Evolutionary conservation across 2,329 filamentous ascomycete genomes (phyloP), one percentile per base, ranked within the genome.

Genomic region (Colletotrichum eleusines): DNA sequence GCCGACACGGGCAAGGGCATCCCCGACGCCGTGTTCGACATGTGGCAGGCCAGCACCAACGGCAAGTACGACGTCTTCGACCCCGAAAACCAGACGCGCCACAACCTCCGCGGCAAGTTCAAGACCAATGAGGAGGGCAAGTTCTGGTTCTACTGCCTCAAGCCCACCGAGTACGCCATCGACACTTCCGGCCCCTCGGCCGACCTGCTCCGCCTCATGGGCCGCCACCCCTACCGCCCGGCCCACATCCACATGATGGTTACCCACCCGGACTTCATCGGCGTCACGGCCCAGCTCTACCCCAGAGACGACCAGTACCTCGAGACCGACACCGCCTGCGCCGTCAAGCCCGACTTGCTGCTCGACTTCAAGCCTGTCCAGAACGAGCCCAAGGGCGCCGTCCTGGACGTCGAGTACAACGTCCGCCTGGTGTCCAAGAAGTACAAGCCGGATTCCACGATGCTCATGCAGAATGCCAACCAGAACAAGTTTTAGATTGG

Each of bases 281-380:
- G 88, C 84, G n/a, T 92, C 59, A 89, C 88, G 1, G 92, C 90
- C 1, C 90, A 92, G 76, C 90, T 92, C 72, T 92, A 91, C 76
- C 89, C 91, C 76, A 81, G 84, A 65, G 80, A 84, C 69, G 85
- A 87, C 79, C 82, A 85, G 66, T 89, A 91, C 74, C 82, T 91
- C 20, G 72, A 74, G 33, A 77, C 79, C 31, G 80, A 81, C 67
- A 79, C 79, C 0, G 79, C 79, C 8, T 81, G 80, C 61, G 79
- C 79, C 14, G 80, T 81, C 26, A 81, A 81, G 71, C 74, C 77
- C 38, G 77, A 82, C 61, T 77, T 84, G 2, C 75, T 83, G 16
- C 82, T 83, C n/a, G 80, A 84, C 35, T 85, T 85, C 70, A 79
- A 81, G 61, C 83, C 82, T 23, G 74, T 83, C 38, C 74, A 81